Conservation (phyloP, 225 moss, liverwort and hornwort genomes). For the Bryoerythrophyllum caledonicum region DNA sequence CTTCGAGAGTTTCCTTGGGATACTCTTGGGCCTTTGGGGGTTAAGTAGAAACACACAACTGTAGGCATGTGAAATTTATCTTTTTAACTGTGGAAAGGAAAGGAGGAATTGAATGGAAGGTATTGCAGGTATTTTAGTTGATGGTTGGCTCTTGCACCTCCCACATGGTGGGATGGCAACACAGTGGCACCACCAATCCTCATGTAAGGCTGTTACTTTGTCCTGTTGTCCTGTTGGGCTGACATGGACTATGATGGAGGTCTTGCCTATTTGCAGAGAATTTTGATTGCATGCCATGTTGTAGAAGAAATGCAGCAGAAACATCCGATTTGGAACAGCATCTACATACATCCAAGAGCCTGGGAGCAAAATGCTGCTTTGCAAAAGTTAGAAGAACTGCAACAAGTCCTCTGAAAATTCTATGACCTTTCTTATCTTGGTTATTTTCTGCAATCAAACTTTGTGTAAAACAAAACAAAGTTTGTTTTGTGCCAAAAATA, state of each 20-base stretch:
- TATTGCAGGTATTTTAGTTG: slow-evolving; percentile 18
- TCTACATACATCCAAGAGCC: neutral
- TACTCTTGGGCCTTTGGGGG: too few relatives aligned
- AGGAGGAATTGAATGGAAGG: neutral
- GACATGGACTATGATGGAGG: neutral
- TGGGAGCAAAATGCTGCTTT: neutral
- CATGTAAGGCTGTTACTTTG: neutral
- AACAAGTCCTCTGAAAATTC: neutral
- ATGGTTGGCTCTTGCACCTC: slow-evolving; percentile 14
- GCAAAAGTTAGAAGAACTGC: neutral
- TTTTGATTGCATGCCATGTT: neutral
- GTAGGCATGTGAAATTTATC: neutral
- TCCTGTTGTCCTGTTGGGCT: neutral
- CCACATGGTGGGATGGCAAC: slow-evolving; percentile 11
- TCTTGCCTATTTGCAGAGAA: neutral
- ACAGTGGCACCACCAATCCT: neutral
- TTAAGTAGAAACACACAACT: neutral
- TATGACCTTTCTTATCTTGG: too few relatives aligned
- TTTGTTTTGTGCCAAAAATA: too few relatives aligned
- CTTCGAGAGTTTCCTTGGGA: too few relatives aligned
- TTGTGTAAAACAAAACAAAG: too few relatives aligned
- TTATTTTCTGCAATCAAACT: too few relatives aligned
- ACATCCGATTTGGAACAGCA: neutral
- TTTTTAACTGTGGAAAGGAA: neutral
- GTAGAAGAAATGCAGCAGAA: neutral